Base-by-base conservation (phyloP, 2,329 filamentous ascomycete genomes). In the Epichloe sp. region DNA sequence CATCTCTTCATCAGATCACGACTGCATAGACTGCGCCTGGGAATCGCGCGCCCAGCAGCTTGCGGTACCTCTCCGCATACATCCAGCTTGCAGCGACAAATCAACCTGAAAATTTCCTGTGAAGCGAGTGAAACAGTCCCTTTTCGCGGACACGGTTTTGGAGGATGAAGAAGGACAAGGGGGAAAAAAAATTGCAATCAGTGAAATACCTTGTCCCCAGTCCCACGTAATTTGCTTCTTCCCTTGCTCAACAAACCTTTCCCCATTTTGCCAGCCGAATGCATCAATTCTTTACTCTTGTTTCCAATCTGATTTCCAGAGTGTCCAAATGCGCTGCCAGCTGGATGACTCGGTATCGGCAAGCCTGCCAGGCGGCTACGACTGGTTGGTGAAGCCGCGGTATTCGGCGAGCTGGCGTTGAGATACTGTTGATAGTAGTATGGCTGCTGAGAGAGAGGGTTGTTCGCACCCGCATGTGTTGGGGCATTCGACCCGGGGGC, bases 241-340 rank as follows among this genome's bases (percentile, higher is more conserved):
- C 90, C 88, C 71, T 95, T 95, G 57, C 86, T 88, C 66, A 96
- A 83, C 56, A 96, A 69, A 49, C 90, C 91, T 72, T 95, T 95
- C 47, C 90, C 89, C 53, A 88, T 88, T 64, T 88, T 89, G 49
- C 88, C 88, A 50, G 90, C 90, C 21, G 85, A 84, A 57, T 93
- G 86, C 63, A 96, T 76, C 31, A 96, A 72, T 60, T 94, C 89
- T 71, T 95, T 96, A 65, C 90, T 83, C 72, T 90, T 91, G 40
- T 83, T 78, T 59, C 88, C 85, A 64, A 90, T 79, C 61, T 85
- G 80, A 56, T 78, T 73, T 54, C 77, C 69, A 47, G 79, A 79
- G 53, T 75, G 71, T 42, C 73, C 74, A 57, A 79, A 75, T 37
- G 71, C 66, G 60, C 70, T 71, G 47, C 66, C 60, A 34, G 67